Evolutionary conservation across 2,329 filamentous ascomycete genomes (phyloP).

Genomic region (Fusarium multiceps): DNA sequence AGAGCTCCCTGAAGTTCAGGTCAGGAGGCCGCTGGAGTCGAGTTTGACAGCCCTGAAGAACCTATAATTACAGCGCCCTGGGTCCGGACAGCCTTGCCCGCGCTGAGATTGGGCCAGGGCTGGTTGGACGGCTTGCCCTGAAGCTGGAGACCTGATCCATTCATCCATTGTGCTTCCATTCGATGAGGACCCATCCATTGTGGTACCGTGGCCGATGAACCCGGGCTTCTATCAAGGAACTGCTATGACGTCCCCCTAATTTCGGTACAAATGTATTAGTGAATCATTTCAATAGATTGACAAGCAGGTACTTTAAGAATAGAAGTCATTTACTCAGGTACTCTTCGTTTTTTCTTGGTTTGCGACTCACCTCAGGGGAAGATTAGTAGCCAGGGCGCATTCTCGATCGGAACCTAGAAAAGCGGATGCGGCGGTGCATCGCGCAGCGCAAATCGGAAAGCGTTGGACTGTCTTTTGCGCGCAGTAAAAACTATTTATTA

Average conservation of each 20-base stretch:
- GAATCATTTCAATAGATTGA: conserved; percentile 8
- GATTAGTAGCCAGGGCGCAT: conserved; percentile 24
- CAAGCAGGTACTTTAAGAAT: not conserved
- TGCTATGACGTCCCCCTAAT: conserved; percentile 21
- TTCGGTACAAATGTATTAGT: conserved; percentile 13
- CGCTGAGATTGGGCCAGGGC: conserved; percentile 38
- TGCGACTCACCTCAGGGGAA: conserved; percentile 28
- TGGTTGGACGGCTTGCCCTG: conserved; percentile 39
- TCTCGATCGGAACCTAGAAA: conserved; percentile 39
- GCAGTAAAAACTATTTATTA: conserved; percentile 11
- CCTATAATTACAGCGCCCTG: conserved; percentile 25
- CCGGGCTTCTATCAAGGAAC: conserved; percentile 28
- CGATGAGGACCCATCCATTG: conserved; percentile 30
- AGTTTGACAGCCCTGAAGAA: not conserved
- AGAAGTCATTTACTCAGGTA: not conserved
- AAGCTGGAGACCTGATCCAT: conserved; percentile 8
- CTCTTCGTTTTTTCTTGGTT: not conserved
- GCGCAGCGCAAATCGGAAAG: conserved; percentile 27
- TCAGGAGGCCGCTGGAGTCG: conserved; percentile 5
- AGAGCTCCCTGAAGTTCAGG: conserved; percentile 13
- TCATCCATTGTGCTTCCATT: conserved; percentile 19
- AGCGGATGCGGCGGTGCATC: conserved; percentile 39
- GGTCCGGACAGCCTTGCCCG: conserved; percentile 4
- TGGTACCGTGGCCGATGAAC: conserved; percentile 27
- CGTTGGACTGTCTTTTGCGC: conserved; percentile 22